Evolutionary conservation across 2,329 filamentous ascomycete species (phyloP).

Genomic region (Aspergillus floridensis): DNA sequence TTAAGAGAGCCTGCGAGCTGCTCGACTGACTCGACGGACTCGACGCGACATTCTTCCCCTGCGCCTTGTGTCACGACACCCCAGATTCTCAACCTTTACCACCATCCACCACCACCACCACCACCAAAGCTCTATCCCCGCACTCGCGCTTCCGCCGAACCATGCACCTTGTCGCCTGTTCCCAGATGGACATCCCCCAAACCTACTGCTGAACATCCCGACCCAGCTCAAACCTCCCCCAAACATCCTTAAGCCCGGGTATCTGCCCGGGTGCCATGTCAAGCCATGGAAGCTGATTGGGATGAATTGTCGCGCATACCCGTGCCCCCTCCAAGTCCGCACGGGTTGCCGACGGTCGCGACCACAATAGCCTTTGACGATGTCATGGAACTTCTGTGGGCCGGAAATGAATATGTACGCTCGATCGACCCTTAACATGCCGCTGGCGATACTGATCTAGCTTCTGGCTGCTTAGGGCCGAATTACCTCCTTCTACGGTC

Average conservation of each 20-base stretch:
- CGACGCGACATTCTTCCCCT: background rate
- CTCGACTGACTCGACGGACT: background rate
- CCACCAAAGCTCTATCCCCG: slow-evolving; percentile 27
- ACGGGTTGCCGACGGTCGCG: slow-evolving; percentile 67
- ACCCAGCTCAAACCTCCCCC: background rate
- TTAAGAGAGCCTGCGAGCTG: background rate
- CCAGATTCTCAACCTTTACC: slow-evolving; percentile 6
- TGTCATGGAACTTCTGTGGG: slow-evolving; percentile 86
- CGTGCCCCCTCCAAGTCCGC: slow-evolving; percentile 72
- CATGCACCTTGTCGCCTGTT: slow-evolving; percentile 34
- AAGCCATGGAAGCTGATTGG: slow-evolving; percentile 49
- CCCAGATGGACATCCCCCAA: slow-evolving; percentile 31
- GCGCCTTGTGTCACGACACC: background rate
- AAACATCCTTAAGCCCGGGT: slow-evolving; percentile 5
- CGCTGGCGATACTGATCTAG: slow-evolving; percentile 1
- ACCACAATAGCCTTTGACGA: slow-evolving; percentile 87
- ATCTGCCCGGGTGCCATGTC: slow-evolving; percentile 17
- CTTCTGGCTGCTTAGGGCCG: slow-evolving; percentile 62
- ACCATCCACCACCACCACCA: slow-evolving; percentile 15
- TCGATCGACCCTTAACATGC: background rate
- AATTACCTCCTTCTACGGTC: slow-evolving; percentile 82
- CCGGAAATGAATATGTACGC: slow-evolving; percentile 82
- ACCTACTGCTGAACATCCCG: slow-evolving; percentile 9
- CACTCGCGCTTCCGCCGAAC: slow-evolving; percentile 36
- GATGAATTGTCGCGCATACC: slow-evolving; percentile 74